A percentile compares a stretch with the other conserved stretches of the same genome.
Evolutionary conservation across 2,329 filamentous ascomycete species (phyloP).

Genomic region (Knufia petricola): DNA sequence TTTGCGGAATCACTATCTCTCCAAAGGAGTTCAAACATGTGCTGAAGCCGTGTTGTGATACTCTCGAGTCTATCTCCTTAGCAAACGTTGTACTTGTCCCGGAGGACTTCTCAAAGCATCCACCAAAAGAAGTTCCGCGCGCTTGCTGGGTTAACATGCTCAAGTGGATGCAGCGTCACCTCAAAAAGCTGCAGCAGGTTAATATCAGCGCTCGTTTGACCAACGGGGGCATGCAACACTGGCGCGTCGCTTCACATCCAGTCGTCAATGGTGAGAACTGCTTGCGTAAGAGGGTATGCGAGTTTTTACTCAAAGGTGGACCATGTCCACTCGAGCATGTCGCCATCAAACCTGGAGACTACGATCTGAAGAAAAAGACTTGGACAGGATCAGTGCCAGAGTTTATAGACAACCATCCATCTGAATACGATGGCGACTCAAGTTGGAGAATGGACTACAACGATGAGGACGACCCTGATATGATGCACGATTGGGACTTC

Average conservation of each 20-base stretch:
- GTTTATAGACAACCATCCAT: neutral
- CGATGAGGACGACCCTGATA: neutral
- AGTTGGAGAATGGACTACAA: neutral
- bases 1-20: neutral
- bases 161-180: slow-evolving; percentile 6
- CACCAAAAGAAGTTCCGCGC: neutral
- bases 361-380: slow-evolving; percentile 9
- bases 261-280: neutral
- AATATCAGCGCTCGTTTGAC: neutral
- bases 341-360: slow-evolving; percentile 17
- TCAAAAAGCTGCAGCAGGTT: neutral
- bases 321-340: slow-evolving; percentile 17
- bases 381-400: neutral
- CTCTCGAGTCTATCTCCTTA: neutral
- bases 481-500: neutral
- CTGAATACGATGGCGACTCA: neutral
- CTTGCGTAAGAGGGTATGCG: neutral
- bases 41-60: neutral
- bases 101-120: neutral
- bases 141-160: neutral
- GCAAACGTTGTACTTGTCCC: neutral
- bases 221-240: slow-evolving; percentile 4
- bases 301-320: neutral
- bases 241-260: neutral
- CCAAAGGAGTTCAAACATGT: neutral